These are phyloP conservation scores for Alternaria arbusti DNA, from an alignment of 2,329 filamentous ascomycete species.

Conservation along the genomic window DNA sequence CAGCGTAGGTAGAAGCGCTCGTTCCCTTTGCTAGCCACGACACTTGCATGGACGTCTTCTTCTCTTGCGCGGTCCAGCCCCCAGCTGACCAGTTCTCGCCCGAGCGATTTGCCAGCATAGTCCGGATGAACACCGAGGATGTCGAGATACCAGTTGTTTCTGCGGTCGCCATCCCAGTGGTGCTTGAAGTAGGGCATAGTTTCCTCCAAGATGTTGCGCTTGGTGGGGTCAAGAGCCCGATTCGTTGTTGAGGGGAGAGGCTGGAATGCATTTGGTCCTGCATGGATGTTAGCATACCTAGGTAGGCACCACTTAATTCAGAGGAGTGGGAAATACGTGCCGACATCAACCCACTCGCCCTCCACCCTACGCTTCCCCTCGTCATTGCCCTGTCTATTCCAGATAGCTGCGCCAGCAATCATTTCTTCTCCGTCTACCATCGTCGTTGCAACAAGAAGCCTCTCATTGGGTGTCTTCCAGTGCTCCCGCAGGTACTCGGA, in stretches of 20 bases:
- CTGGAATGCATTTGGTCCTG: conserved; percentile 8
- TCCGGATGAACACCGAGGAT: conserved; percentile 49
- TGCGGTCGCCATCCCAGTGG: conserved; percentile 29
- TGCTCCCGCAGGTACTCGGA: conserved; percentile 18
- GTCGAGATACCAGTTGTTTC: conserved; percentile 51
- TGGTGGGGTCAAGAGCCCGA: conserved; percentile 28
- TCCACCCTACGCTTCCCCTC: conserved; percentile 17
- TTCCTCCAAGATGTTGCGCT: conserved; percentile 16
- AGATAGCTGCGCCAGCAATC: conserved; percentile 27
- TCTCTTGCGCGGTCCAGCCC: conserved; percentile 48
- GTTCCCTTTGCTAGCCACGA: conserved; percentile 49
- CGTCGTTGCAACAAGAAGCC: conserved; percentile 17
- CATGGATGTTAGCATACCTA: not conserved
- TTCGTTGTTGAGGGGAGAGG: conserved; percentile 18
- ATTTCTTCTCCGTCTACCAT: conserved; percentile 12
- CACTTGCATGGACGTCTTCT: conserved; percentile 50
- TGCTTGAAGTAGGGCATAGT: conserved; percentile 21
- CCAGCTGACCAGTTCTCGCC: conserved; percentile 51
- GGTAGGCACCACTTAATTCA: not conserved
- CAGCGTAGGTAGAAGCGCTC: conserved; percentile 51
- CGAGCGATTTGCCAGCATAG: conserved; percentile 48
- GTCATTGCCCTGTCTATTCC: conserved; percentile 31
- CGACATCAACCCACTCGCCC: conserved; percentile 18
- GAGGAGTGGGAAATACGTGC: conserved; percentile 2
- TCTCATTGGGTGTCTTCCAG: conserved; percentile 20